Evolutionary conservation across 2,329 filamentous ascomycete genomes (phyloP).

Genomic region (Talaromyces sp.): DNA sequence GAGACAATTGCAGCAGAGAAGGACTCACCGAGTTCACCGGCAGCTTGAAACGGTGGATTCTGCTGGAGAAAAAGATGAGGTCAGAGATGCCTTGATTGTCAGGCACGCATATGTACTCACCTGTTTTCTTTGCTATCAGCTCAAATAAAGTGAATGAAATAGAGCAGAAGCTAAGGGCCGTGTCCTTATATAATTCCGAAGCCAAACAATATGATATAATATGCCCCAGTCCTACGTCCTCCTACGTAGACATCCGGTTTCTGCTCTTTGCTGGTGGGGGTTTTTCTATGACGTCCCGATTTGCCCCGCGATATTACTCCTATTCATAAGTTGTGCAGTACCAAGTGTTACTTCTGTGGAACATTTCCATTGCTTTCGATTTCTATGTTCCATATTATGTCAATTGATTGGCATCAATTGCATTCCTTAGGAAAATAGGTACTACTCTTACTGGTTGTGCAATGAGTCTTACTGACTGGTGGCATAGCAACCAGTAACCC

Average conservation of each 20-base stretch:
- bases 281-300: conserved; percentile 16
- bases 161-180: neutral
- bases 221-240: neutral
- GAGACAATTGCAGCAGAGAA: neutral
- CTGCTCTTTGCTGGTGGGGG: conserved; percentile 8
- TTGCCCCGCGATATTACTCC: conserved; percentile 12
- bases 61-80: conserved; percentile 26
- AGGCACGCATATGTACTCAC: neutral
- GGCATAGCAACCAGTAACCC: conserved; percentile 5
- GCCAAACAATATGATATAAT: conserved; percentile 6
- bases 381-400: neutral
- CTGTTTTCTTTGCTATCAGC: neutral
- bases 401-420: neutral
- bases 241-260: neutral
- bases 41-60: conserved; percentile 19
- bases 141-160: neutral
- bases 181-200: neutral
- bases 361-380: neutral
- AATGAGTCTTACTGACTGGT: neutral
- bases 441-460: neutral
- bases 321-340: neutral
- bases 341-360: neutral
- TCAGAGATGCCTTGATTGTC: conserved; percentile 26
- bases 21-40: conserved; percentile 40
- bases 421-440: too few species aligned